phyloP scores from a whole-genome alignment of 75 land plant genomes.

The Pinus albicaulis region DNA sequence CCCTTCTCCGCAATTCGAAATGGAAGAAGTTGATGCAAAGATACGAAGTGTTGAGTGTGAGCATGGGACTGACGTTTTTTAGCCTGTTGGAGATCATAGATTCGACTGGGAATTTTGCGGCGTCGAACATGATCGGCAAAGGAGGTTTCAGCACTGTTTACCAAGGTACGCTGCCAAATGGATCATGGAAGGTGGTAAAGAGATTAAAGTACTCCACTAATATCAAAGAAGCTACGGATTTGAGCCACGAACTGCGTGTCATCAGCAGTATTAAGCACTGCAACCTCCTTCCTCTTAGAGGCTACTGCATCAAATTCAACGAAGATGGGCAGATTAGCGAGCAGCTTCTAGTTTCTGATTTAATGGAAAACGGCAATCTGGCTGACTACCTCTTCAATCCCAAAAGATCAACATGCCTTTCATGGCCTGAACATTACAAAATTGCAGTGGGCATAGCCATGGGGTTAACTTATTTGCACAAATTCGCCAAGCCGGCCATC shows the following conservation, averaged over 20 bases:
- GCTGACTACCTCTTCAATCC: slow-evolving; percentile 14
- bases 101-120: slow-evolving; percentile 26
- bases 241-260: slow-evolving; percentile 36
- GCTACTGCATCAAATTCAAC: slow-evolving; percentile 17
- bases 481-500: slow-evolving; percentile 19
- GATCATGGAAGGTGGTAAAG: slow-evolving; percentile 29
- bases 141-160: slow-evolving; percentile 52
- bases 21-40: background rate
- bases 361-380: slow-evolving; percentile 26
- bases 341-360: slow-evolving; percentile 24
- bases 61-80: slow-evolving; percentile 6
- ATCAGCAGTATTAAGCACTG: slow-evolving; percentile 30
- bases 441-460: slow-evolving; percentile 28
- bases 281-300: slow-evolving; percentile 19
- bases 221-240: slow-evolving; percentile 28
- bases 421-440: slow-evolving; percentile 28
- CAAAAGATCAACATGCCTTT: background rate
- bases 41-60: background rate
- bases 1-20: background rate
- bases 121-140: slow-evolving; percentile 38
- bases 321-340: slow-evolving; percentile 21
- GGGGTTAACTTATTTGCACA: slow-evolving; percentile 26
- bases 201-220: slow-evolving; percentile 6
- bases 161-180: slow-evolving; percentile 23
- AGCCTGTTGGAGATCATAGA: slow-evolving; percentile 31